Conservation (phyloP, 129 eudicot genomes). For the Smallanthus sonchifolius region DNA sequence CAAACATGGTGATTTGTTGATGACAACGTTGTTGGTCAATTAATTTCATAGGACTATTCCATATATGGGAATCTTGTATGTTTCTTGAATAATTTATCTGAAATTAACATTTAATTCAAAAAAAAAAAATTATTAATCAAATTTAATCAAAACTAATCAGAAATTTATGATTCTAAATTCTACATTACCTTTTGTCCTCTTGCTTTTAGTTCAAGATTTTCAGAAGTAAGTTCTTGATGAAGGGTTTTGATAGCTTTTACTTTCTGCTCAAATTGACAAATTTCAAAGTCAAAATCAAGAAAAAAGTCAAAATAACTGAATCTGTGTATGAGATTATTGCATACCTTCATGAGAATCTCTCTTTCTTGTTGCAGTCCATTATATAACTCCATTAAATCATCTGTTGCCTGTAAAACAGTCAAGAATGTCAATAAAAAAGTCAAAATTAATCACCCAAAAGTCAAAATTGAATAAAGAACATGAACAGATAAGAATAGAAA, state of each 20-base stretch:
- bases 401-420: slow-evolving; percentile 31
- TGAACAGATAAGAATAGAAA: background rate
- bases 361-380: slow-evolving; percentile 31
- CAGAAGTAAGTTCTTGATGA: slow-evolving; percentile 15
- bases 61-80: slow-evolving; percentile 8
- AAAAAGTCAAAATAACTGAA: slow-evolving; percentile 6
- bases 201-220: slow-evolving; percentile 44
- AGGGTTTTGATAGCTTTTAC: slow-evolving; percentile 18
- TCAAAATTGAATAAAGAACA: background rate
- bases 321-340: slow-evolving; percentile 20
- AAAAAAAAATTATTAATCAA: background rate
- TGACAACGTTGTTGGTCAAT: slow-evolving; percentile 29
- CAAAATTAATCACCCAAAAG: slow-evolving; percentile 4
- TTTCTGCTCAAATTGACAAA: slow-evolving; percentile 35
- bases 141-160: background rate
- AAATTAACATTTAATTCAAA: background rate
- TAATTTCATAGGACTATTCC: slow-evolving; percentile 16
- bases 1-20: slow-evolving; percentile 19
- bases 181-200: slow-evolving; percentile 37
- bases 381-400: slow-evolving; percentile 32
- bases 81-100: slow-evolving; percentile 25
- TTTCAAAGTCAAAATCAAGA: background rate
- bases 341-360: slow-evolving; percentile 34
- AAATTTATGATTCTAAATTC: background rate
- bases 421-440: background rate